Base-by-base conservation (phyloP, 2,329 filamentous ascomycete genomes). In the Fusarium concolor region DNA sequence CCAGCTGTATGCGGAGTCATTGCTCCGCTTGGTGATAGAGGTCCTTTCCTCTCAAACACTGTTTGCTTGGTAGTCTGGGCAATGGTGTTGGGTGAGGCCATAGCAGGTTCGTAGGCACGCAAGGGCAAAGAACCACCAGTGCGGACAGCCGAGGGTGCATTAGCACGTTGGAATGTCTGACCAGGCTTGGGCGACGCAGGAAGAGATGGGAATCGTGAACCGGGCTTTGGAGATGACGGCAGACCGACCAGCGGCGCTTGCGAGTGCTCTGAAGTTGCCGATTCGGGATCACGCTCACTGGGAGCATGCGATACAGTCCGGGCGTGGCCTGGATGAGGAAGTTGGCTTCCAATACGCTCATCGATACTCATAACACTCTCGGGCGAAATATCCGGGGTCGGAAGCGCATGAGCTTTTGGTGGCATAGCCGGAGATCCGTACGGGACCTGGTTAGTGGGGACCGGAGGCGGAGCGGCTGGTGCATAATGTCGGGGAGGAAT, bases 1-100 rank as follows among this genome's bases (percentile, higher is more conserved):
- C 82, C 84, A 6, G 86, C 87, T 2, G 85, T 88, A 76, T 82
- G 86, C 0, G 91, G 92, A 4, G 88, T 90, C 44, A 85, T 86
- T 24, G 87, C 82, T 2, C 85, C 87, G 1, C 79, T 79, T 4
- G 89, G 88, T 5, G 87, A 87, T 56, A 87, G 73, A 2, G 86
- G 85, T 1, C 78, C 80, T 22, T 79, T 81, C 31, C 88, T 82
- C 72, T 90, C 88, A 65, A 91, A 87, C 2, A 89, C 86, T 0
- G 89, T 91, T 76, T 90, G 87, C 79, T 89, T 90, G 28, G 87
- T 87, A 6, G 81, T 84, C 52, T 82, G 80, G 9, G 76, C 67
- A 33, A 79, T 77, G 8, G 82, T 81, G 6, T 79, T 81, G 3
- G 87, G 86, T 28, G 86, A 87, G 50, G 77, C 77, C 45, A 87